Evolutionary conservation across 2,329 filamentous ascomycete species (phyloP), one percentile per base, ranked within the genome.

Genomic region (Monilinia fructigena): DNA sequence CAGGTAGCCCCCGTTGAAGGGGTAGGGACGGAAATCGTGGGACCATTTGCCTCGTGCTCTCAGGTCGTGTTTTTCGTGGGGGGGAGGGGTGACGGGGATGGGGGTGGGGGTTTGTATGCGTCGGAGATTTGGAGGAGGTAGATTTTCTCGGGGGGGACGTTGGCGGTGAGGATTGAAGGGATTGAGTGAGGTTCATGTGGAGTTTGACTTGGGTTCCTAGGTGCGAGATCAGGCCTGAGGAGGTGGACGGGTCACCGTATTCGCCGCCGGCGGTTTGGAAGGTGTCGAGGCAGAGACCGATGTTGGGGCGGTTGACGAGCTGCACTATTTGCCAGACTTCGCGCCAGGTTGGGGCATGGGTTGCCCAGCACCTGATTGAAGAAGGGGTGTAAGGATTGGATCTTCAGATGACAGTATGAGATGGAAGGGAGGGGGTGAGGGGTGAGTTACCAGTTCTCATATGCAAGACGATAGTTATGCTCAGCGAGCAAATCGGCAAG

Each of bases 261-360:
- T 93, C 89, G 1, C 87, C 85, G 0, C 89, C 90, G 0, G 85
- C 88, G 2, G 85, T 88, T 74, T 93, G 89, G 78, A 93, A 93
- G 0, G 89, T 93, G 71, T 94, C 90, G 1, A 94, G 82, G 70
- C 90, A 93, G 0, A 93, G 79, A 0, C 90, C 90, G 14, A 92
- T 80, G 68, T 93, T 93, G 0, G 82, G 80, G 3, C 86, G 78
- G 70, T 90, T 78, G 2, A 87, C 88, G 55, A 80, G 80, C 69
- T 83, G 74, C 4, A 91, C 87, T 16, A 93, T 87, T 2, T 84
- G 78, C 88, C 89, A 93, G 0, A 88, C 87, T 59, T 87, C 82
- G 69, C 83, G 84, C 90, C 90, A 94, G 0, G 79, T 81, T 0
- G 87, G 84, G 0, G 89, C 88, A 59, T 86, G 84, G 0, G 89